Evolutionary conservation across 176 grass and related monocot genomes (phyloP), one percentile per base, ranked within the genome.

Genomic region (Ensete ventricosum): DNA sequence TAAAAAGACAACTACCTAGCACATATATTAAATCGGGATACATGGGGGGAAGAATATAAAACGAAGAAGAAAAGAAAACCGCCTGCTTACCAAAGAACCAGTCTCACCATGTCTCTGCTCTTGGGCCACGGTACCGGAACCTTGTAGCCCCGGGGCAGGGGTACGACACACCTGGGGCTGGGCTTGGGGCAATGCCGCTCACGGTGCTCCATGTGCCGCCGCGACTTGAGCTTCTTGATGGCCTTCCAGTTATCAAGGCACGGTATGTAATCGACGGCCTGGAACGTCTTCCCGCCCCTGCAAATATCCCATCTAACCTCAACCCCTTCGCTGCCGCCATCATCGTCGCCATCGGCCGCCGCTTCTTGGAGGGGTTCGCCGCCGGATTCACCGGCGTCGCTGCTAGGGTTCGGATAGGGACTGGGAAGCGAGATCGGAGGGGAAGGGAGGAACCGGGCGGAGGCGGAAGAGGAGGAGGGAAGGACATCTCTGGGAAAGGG

Each of bases 81-180:
- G 67, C 81, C 71, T 53, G 77, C 82, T 81, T 89, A 92, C 82
- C 76, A 27, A 92, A 82, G 84, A 78, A 87, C 55, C 77, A 76
- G 84, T 83, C 94, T 92, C 81, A 98, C 94, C 94, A 98, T 93
- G 72, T 93, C 90, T 89, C 90, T 91, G 82, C 94, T 98, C 73
- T 58, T 86, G n/a, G 90, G 94, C 94, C 94, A 91, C 55, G 88
- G 82, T 55, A 98, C 24, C 0, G 88, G 90, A 53, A 79, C 67
- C 65, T 65, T 76, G 84, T 98, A 98, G 25, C 84, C 79, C 21
- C 21, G 14, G 1, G 94, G 86, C 22, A 98, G 74, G 8, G 90
- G 86, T 27, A 93, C 88, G n/a, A 98, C 81, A 22, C 94, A 98
- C 50, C 86, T 83, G 48, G 82, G 82, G 50, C 69, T 76, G 51